phyloP scores from a whole-genome alignment of 78 protist species.

The Dictyostelium firmibasis region DNA sequence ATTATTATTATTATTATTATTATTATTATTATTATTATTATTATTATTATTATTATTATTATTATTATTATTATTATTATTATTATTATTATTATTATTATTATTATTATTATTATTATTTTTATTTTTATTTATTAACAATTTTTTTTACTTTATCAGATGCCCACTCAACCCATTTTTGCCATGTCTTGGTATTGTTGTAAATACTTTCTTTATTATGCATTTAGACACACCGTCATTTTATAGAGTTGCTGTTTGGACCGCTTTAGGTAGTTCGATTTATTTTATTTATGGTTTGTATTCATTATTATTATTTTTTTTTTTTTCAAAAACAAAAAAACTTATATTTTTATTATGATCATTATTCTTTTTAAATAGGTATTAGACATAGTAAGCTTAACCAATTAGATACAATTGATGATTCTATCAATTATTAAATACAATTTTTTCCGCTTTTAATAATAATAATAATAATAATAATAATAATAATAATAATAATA shows the following conservation, averaged over 20 bases:
- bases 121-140: neutral
- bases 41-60: too few relatives aligned
- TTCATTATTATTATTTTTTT: neutral
- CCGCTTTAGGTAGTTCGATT: constrained; percentile 45
- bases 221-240: constrained; percentile 26
- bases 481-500: neutral
- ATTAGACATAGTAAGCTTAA: constrained; percentile 69
- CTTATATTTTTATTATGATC: neutral
- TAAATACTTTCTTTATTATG: constrained; percentile 68
- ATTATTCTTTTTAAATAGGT: neutral
- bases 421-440: neutral
- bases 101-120: neutral
- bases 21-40: neutral
- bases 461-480: neutral
- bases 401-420: neutral
- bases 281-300: constrained; percentile 67
- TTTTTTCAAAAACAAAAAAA: neutral
- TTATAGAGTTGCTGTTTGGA: constrained; percentile 63
- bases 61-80: too few relatives aligned
- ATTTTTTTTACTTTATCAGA: neutral
- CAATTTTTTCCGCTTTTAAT: neutral
- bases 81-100: neutral
- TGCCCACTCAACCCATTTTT: constrained; percentile 65
- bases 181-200: constrained; percentile 76
- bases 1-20: neutral